Evolutionary conservation across 2,329 filamentous ascomycete species (phyloP).

Genomic region (Monilinia laxa): DNA sequence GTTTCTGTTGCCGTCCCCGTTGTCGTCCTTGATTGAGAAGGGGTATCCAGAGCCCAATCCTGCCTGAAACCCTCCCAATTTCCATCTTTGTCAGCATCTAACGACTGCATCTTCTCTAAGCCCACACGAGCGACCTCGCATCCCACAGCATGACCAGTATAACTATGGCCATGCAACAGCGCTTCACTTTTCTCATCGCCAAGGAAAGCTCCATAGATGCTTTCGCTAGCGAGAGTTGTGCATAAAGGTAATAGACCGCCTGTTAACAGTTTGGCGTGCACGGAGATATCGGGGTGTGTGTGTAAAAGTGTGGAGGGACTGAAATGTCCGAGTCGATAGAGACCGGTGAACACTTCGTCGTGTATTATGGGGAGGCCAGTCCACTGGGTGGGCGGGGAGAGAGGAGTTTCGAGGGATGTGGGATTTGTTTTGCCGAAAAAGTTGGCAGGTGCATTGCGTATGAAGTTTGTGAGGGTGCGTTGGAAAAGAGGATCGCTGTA

Average conservation of each 20-base stretch:
- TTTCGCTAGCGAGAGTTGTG: constrained; percentile 70
- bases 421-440: constrained; percentile 20
- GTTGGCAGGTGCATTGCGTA: constrained; percentile 54
- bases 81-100: constrained; percentile 54
- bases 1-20: background rate
- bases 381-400: constrained; percentile 50
- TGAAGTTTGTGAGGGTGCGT: constrained; percentile 63
- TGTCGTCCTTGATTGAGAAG: background rate
- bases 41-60: constrained; percentile 45
- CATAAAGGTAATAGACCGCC: constrained; percentile 77
- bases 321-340: constrained; percentile 76
- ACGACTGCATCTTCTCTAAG: constrained; percentile 56
- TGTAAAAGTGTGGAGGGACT: constrained; percentile 68
- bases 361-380: constrained; percentile 75
- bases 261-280: constrained; percentile 81
- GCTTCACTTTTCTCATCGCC: constrained; percentile 75
- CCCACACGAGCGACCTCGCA: constrained; percentile 75
- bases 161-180: constrained; percentile 80
- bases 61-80: constrained; percentile 57
- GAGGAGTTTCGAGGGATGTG: constrained; percentile 21
- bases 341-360: constrained; percentile 84
- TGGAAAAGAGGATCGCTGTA: constrained; percentile 78
- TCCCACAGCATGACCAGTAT: constrained; percentile 80
- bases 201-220: constrained; percentile 70
- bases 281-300: constrained; percentile 69